Evolutionary conservation across 1,139 yeast genomes (phyloP), one percentile per base, ranked within the genome.

Genomic region (Nakaseomyces kungkrabaensis): DNA sequence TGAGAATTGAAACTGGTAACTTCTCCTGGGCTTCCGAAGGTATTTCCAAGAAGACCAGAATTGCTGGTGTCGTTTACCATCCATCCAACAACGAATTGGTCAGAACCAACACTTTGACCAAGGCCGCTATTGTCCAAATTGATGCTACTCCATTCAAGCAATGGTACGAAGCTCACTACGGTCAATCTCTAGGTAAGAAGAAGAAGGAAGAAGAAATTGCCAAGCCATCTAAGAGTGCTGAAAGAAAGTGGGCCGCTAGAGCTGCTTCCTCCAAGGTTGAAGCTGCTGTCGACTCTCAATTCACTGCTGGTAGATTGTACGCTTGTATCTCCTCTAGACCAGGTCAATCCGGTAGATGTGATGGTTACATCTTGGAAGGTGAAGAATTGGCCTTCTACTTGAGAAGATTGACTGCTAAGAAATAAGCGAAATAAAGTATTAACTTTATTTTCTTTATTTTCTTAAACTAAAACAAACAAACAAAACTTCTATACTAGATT

Each of bases 321-420:
- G 98, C 98, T 75, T 84, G 82, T 75, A 89, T 92, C 73, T 89
- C 98, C 67, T 92, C 98, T 56, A 90, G 99, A 84, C 99, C 99
- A 75, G 99, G 99, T 77, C 99, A 92, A 84, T 85, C 96, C 66
- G 99, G 99, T 78, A 94, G 99, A 82, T 85, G 92, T 79, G 98
- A 94, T 76, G 99, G 99, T 78, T 92, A 94, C 95, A 85, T 92
- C 78, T 87, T 94, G 76, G 99, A 92, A 82, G 98, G 98, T 79
- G 99, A 94, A 76, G 98, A 92, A 81, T 88, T 92, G 77, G 97
- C 97, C 76, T 92, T 92, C 95, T 92, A 92, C 96, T 85, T 92
- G 76, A 89, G 95, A 85, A 90, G 96, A 88, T 82, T 92, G 79
- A 82, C 96, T 74, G 92, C 97, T 75, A 92, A 90, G 94, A 92